Evolutionary conservation across 2,329 filamentous ascomycete species (phyloP), one percentile per base, ranked within the genome.

Genomic region (Colletotrichum tamarilloi): DNA sequence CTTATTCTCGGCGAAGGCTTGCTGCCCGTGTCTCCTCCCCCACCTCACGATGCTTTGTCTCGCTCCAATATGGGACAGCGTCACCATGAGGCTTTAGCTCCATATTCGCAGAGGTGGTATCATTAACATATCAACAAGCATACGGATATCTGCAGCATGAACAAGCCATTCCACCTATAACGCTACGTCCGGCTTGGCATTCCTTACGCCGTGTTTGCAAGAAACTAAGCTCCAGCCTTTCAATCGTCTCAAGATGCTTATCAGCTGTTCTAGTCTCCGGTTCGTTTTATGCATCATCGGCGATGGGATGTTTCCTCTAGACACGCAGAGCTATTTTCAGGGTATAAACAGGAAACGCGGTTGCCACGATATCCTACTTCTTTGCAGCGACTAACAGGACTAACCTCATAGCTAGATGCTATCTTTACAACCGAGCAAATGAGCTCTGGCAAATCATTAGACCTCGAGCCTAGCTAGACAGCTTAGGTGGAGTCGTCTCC

Each of bases 401-500:
- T 53, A 64, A 16, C n/a, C 52, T 49, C 42, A 22, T 49, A 49
- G 42, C 42, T 26, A 38, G 26, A 26, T 52, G 22, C 38, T 59
- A 32, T 22, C 16, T 59, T 59, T 30, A 57, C 49, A 16, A 64
- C 57, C 24, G 62, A 32, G 42, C 49, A 58, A 35, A 59, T 49
- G 42, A 49, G 42, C 42, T 49, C 19, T n/a, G 42, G 42, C 42
- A 49, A 22, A 49, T n/a, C 19, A 6, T 5, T 42, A 63, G 22
- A 38, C 42, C 42, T 69, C 65, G 67, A 55, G n/a, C 24, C 26
- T 42, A 28, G 32, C 32, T 35, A 42, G 49, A 66, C 60, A 70
- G 67, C 67, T 70, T 28, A 16, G 28, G 71, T 73, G 71, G 71
- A 19, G 60, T 38, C 30, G 19, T 12, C 24, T 35, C 56, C 38